Evolutionary conservation across 2,329 filamentous ascomycete genomes (phyloP).

Genomic region (Fusarium sp.): DNA sequence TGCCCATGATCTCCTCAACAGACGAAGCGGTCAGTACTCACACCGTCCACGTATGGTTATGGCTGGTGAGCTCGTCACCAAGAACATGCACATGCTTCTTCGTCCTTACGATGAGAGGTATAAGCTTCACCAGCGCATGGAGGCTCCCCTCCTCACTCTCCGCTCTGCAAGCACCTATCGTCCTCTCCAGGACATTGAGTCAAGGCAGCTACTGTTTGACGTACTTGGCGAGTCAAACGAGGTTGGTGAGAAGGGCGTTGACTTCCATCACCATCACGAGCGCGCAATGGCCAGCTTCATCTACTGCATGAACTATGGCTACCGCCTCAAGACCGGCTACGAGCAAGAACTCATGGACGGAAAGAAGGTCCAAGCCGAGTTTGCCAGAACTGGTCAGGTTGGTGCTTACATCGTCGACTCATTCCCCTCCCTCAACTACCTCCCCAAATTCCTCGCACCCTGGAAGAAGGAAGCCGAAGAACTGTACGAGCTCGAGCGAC

Average conservation of each 20-base stretch:
- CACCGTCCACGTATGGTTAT: slow-evolving; percentile 47
- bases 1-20: slow-evolving; percentile 38
- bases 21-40: slow-evolving; percentile 33
- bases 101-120: slow-evolving; percentile 55
- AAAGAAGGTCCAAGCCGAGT: slow-evolving; percentile 43
- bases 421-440: slow-evolving; percentile 55
- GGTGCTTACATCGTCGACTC: slow-evolving; percentile 56
- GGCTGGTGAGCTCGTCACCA: slow-evolving; percentile 49
- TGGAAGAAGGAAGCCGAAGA: slow-evolving; percentile 50
- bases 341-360: slow-evolving; percentile 44
- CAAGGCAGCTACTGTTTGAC: slow-evolving; percentile 57
- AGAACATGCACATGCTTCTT: slow-evolving; percentile 55
- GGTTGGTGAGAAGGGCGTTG: slow-evolving; percentile 37
- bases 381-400: slow-evolving; percentile 43
- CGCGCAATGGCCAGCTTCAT: slow-evolving; percentile 53
- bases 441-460: slow-evolving; percentile 52
- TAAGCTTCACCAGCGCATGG: slow-evolving; percentile 55
- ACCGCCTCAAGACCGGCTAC: slow-evolving; percentile 45
- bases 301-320: slow-evolving; percentile 53
- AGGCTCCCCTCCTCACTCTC: slow-evolving; percentile 49
- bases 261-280: slow-evolving; percentile 50
- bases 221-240: slow-evolving; percentile 47
- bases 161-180: slow-evolving; percentile 52
- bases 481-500: slow-evolving; percentile 52
- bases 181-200: slow-evolving; percentile 60